Conservation (phyloP, 139 green algal genomes). For the Chlamydomonas incerta region DNA sequence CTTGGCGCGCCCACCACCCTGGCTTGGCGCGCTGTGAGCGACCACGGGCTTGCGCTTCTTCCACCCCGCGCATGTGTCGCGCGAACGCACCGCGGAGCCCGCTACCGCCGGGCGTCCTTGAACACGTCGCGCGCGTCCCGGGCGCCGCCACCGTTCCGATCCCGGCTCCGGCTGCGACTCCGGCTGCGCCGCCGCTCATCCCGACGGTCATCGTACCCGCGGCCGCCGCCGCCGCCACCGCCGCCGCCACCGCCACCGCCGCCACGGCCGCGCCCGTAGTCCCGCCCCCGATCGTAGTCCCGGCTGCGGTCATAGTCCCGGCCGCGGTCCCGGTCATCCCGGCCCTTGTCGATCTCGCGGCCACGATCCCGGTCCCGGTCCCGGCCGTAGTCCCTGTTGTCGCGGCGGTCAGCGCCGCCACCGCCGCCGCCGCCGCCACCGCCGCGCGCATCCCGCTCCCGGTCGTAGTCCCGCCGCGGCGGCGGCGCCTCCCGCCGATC, state of each 20-base stretch:
- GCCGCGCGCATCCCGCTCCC: conserved; percentile 34
- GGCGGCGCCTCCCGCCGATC: conserved; percentile 14
- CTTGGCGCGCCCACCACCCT: too few species aligned
- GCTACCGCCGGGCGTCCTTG: neutral
- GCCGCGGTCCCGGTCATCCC: conserved; percentile 1
- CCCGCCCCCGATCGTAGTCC: conserved; percentile 15
- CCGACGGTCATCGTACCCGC: neutral
- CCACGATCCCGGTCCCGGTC: neutral
- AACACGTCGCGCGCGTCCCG: conserved; percentile 33
- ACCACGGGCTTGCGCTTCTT: too few species aligned
- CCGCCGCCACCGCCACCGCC: neutral
- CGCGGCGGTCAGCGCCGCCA: conserved; percentile 3
- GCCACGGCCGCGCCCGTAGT: neutral
- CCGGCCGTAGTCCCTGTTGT: conserved; percentile 19
- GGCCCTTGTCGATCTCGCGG: neutral
- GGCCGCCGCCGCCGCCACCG: neutral
- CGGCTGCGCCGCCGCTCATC: neutral
- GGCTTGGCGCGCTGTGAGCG: too few species aligned
- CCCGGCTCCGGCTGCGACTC: conserved; percentile 28
- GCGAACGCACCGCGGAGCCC: too few species aligned
- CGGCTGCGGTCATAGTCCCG: neutral
- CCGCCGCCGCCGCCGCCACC: conserved; percentile 5
- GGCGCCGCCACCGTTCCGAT: conserved; percentile 2
- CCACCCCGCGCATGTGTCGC: too few species aligned
- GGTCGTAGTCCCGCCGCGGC: neutral